Base-by-base conservation (phyloP, 371 early-diverging fungal genomes). In the Dipsacomyces acuminosporus region DNA sequence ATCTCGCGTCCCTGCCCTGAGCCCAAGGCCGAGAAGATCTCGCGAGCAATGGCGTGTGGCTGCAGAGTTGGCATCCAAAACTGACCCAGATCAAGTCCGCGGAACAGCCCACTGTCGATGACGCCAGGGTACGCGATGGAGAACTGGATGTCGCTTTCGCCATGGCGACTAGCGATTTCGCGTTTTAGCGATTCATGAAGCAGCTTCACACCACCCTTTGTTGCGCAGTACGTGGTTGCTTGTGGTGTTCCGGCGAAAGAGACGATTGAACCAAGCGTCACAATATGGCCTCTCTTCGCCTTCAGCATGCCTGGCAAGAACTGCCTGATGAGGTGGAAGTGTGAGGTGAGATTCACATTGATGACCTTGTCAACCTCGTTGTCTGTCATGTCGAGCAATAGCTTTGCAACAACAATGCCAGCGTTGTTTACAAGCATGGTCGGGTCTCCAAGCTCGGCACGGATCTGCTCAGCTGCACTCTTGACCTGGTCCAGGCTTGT, bases 401-500 rank as follows among this genome's bases (percentile, higher is more conserved):
- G 60, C 58, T 71, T 71, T 40, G 44, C 71, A 33, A 56, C 26
- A 11, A 71, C 65, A 25, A 71, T 66, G 7, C 71, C 71, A 13
- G 65, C 71, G 25, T 71, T 71, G 49, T 71, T 71, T 8, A 71
- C 64, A 1, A 71, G 71, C 59, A 71, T 61, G 7, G 71, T 71
- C 24, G 71, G 60, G 44, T 64, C 41, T 30, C 71, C 71, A 14
- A 71, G 57, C n/a, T 71, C 65, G 15, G 19, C 36, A 18, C 65
- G 51, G 34, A 65, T 51, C 23, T 25, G 47, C 17, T 38, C 60
- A 3, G 65, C 60, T 2, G 48, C 42, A 6, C 45, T 45, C 42
- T 59, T 60, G 56, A 56, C 43, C 43, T 47, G 48, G 0, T 59
- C 56, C 33, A 56, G 18, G 44, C 45, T 40, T 23, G 56, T 52